Evolutionary conservation across 1,284 basidiomycete genomes (phyloP).

Genomic region (Erythrobasidium hasegawianum): DNA sequence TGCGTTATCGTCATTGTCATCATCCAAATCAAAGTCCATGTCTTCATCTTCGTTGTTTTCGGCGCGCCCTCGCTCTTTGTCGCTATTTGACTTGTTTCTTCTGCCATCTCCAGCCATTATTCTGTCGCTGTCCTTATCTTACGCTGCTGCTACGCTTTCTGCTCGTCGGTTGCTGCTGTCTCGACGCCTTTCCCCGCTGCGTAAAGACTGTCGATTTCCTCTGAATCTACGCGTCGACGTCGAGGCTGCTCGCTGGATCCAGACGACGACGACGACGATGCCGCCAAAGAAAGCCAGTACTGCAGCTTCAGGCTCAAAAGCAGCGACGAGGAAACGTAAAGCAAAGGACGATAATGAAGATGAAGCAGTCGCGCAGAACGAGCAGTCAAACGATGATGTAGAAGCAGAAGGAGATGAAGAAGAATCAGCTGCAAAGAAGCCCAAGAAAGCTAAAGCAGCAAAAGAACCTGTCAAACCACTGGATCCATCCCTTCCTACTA

Average conservation of each 20-base stretch:
- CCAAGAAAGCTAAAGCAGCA: conserved; percentile 35
- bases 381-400: neutral
- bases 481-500: conserved; percentile 41
- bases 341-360: conserved; percentile 12
- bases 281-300: conserved; percentile 16
- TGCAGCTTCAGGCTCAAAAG: neutral
- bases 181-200: neutral
- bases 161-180: neutral
- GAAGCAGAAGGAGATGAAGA: no score
- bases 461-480: conserved; percentile 43
- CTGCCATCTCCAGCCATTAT: neutral
- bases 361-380: neutral
- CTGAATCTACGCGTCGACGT: neutral
- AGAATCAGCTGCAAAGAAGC: conserved; percentile 14
- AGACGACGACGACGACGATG: no score
- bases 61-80: neutral
- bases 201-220: neutral
- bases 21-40: neutral
- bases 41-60: no score
- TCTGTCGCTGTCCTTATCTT: no score
- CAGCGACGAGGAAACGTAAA: conserved; percentile 15
- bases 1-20: neutral
- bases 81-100: neutral
- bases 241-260: conserved; percentile 3
- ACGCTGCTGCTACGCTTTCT: neutral